phyloP scores from a whole-genome alignment of 495 filamentous ascomycete genomes.

The Penicillium soppii region DNA sequence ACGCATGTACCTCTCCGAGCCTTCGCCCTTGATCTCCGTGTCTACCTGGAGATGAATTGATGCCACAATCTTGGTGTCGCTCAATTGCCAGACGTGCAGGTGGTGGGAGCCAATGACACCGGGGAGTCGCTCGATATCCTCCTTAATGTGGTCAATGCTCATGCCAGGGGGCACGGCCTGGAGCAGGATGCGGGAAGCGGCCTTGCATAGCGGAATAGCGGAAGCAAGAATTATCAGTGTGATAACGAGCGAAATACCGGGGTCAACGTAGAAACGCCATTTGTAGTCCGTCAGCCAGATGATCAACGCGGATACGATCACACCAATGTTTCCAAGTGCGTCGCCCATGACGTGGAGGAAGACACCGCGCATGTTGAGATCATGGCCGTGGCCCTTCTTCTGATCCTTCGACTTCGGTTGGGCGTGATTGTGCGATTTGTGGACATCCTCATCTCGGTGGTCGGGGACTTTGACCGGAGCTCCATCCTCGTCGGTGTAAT shows the following conservation, averaged over 20 bases:
- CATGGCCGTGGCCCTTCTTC: constrained; percentile 69
- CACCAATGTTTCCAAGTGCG: constrained; percentile 93
- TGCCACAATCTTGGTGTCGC: constrained; percentile 87
- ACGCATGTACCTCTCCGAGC: constrained; percentile 82
- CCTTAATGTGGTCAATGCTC: constrained; percentile 84
- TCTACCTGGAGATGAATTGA: constrained; percentile 88
- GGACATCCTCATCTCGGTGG: constrained; percentile 32
- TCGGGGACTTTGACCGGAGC: constrained; percentile 11
- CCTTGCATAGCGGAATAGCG: constrained; percentile 87
- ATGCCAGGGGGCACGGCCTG: constrained; percentile 90
- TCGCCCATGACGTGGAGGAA: constrained; percentile 96
- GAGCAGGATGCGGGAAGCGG: constrained; percentile 88
- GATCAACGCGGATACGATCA: constrained; percentile 87
- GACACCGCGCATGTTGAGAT: constrained; percentile 98
- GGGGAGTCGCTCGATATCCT: constrained; percentile 80
- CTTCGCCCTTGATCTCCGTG: constrained; percentile 68
- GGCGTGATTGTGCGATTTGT: constrained; percentile 71
- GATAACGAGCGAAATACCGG: constrained; percentile 92
- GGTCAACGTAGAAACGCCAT: constrained; percentile 81
- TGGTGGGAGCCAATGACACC: constrained; percentile 91
- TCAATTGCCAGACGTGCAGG: constrained; percentile 96
- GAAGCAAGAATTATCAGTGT: constrained; percentile 91
- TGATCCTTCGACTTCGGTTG: constrained; percentile 63
- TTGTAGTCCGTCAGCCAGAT: constrained; percentile 81
- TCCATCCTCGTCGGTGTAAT: constrained; percentile 40